Evolutionary conservation across 2,329 filamentous ascomycete genomes (phyloP).

Genomic region (Hypoxylon rubiginosum): DNA sequence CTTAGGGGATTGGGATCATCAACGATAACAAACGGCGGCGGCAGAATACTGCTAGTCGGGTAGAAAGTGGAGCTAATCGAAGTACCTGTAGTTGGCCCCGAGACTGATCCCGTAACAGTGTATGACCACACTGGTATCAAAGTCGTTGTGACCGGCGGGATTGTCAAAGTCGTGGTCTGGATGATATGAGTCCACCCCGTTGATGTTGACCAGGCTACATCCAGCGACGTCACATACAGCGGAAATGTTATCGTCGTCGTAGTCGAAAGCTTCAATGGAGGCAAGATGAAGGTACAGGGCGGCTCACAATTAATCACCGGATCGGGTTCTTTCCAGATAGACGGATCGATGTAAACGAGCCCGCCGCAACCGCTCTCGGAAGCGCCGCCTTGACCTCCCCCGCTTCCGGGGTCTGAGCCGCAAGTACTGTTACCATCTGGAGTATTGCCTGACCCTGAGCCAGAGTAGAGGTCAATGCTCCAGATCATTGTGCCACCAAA

Average conservation of each 20-base stretch:
- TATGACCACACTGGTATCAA: constrained; percentile 10
- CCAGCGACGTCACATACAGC: constrained; percentile 15
- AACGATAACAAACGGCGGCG: constrained; percentile 9
- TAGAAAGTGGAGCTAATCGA: constrained; percentile 4
- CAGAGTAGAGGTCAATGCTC: constrained; percentile 47
- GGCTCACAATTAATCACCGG: constrained; percentile 26
- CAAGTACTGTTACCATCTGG: constrained; percentile 7
- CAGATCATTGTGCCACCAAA: constrained; percentile 54
- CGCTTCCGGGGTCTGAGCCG: constrained; percentile 5
- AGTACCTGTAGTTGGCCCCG: not conserved
- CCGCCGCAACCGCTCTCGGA: constrained; percentile 12
- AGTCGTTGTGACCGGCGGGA: constrained; percentile 6
- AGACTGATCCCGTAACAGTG: not conserved
- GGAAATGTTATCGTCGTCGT: constrained; percentile 20
- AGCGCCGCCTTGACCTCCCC: constrained; percentile 15
- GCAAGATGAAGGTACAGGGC: constrained; percentile 32
- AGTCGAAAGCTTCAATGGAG: constrained; percentile 21
- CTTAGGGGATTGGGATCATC: constrained; percentile 14
- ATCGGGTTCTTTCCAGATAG: constrained; percentile 18
- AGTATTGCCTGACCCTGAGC: constrained; percentile 12
- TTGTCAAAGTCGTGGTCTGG: constrained; percentile 15
- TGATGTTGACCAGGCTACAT: constrained; percentile 10
- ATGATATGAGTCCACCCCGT: constrained; percentile 13
- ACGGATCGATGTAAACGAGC: constrained; percentile 20
- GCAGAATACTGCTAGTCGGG: constrained; percentile 11